Base-by-base conservation (phyloP, 2,329 filamentous ascomycete species). In the Cladosporium velox region DNA sequence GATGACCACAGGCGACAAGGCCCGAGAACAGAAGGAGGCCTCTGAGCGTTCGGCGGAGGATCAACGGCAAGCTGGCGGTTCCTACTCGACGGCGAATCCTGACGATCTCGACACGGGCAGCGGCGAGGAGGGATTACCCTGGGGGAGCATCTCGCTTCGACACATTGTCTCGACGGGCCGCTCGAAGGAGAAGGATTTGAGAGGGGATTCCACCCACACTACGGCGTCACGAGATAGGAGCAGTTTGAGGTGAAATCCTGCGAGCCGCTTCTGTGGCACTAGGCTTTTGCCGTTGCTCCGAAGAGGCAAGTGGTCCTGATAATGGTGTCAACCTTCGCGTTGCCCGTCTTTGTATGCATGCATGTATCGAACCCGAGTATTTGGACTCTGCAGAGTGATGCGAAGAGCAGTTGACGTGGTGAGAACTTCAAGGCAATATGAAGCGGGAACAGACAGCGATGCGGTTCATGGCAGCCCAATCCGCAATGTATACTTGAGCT, bases 61-160 rank as follows among this genome's bases (percentile, higher is more conserved):
- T 73, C 83, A 85, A 73, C 81, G 87, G 65, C 81, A 87, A 66
- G 90, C 90, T 3, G 86, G 84, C 52, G 85, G 85, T 74, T 84
- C 85, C 67, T 92, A 92, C 74, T 82, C 83, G 18, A 83, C 87
- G 1, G 87, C 88, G 0, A 82, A 84, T 24, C 80, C 87, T 3
- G 79, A 81, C 15, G 87, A 90, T 49, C 80, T 90, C 41, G 77
- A 77, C 66, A 74, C 73, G 10, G n/a, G 28, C 41, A 83, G 85
- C 59, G 82, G 85, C 14, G 81, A 87, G 7, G 88, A 88, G 0
- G 90, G 90, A 0, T 79, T 92, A 3, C 90, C 90, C 0, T 92
- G 90, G 90, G 90, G 90, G 41, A 85, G 88, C 24, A 77, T 91
- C 69, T 90, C 84, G 67, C 83, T 92, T 78, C 83, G 80, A 47